A percentile compares a stretch with the other conserved stretches of the same genome.
These are phyloP conservation scores for Alternaria hordeiaustralica DNA, from an alignment of 2,329 filamentous ascomycete genomes.

Conservation along the genomic window DNA sequence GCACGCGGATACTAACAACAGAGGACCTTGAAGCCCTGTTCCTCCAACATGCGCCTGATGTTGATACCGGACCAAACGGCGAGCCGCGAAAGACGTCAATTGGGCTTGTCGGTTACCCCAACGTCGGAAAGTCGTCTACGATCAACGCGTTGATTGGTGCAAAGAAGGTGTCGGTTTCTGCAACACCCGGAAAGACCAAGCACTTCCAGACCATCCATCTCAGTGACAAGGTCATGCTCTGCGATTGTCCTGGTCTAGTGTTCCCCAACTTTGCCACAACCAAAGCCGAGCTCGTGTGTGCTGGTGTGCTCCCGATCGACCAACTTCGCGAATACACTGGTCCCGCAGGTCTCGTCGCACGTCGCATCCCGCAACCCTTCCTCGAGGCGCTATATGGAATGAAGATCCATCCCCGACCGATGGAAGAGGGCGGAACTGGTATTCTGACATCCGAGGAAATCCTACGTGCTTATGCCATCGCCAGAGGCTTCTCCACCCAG, in stretches of 20 bases:
- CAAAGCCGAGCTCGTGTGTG: slow-evolving; percentile 94
- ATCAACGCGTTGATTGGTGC: slow-evolving; percentile 99
- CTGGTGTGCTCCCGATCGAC: slow-evolving; percentile 93
- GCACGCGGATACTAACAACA: slow-evolving; percentile 81
- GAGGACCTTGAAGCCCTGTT: slow-evolving; percentile 93
- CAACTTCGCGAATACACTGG: slow-evolving; percentile 93
- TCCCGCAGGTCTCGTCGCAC: slow-evolving; percentile 80
- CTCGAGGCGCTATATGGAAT: slow-evolving; percentile 94
- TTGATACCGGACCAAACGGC: slow-evolving; percentile 57
- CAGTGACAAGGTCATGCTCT: slow-evolving; percentile 85
- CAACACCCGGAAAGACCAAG: slow-evolving; percentile 97
- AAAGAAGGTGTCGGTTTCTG: slow-evolving; percentile 97
- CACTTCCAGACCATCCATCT: slow-evolving; percentile 99
- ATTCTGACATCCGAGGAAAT: slow-evolving; percentile 84
- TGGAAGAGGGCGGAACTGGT: slow-evolving; percentile 93
- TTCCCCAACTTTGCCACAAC: slow-evolving; percentile 98
- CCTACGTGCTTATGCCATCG: slow-evolving; percentile 82
- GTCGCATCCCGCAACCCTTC: slow-evolving; percentile 85
- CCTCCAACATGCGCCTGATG: slow-evolving; percentile 72
- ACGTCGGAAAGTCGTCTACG: slow-evolving; percentile 98
- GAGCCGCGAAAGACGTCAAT: slow-evolving; percentile 77
- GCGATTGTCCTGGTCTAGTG: slow-evolving; percentile 97
- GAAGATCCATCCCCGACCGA: slow-evolving; percentile 77
- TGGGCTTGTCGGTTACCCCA: slow-evolving; percentile 95
- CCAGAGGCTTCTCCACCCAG: slow-evolving; percentile 87